Evolutionary conservation across 225 moss, liverwort and hornwort genomes (phyloP), one percentile per base, ranked within the genome.

Genomic region (Thuidium tamariscinum): DNA sequence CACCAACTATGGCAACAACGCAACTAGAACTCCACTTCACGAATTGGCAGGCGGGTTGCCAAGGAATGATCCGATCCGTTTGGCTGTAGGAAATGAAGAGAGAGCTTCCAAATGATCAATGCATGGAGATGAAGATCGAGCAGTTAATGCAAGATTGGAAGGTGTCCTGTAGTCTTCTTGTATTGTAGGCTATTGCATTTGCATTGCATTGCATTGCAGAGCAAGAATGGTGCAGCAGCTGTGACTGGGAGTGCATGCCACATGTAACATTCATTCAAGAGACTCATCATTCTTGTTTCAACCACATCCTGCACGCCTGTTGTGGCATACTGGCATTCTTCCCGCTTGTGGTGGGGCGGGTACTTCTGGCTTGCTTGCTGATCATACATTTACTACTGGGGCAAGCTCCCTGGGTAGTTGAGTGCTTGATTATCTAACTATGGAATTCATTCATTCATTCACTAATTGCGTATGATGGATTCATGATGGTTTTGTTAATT

Each of bases 271-370:
- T 64, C 61, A 34, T 64, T 64, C 64, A 30, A 61, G 79, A 61
- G 80, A n/a, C 23, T 81, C 77, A 82, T 85, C 77, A 82, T 86
- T 86, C 71, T 37, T 9, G 77, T 61, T 55, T 55, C 86, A 77
- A 77, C 82, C 77, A 89, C 72, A 70, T 46, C 77, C 52, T 81
- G 48, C 81, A 51, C 77, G 46, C 81, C 81, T 73, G 54, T 25
- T 82, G 76, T 26, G 73, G 86, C 86, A 74, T 86, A 81, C 86
- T 26, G 73, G 86, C 86, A 74, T 86, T 86, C 86, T 86, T 70
- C 82, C 77, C 86, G 69, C 82, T 62, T 74, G 41, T 18, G 63
- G 44, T 42, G 32, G 22, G 51, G 9, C 8, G 26, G 20, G 62
- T 78, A 78, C 83, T 67, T 61, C 5, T 10, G 63, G 46, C 80